These are phyloP conservation scores for Umbelopsis sp. DNA, from an alignment of 192 early-diverging fungal genomes.

Conservation along the genomic window DNA sequence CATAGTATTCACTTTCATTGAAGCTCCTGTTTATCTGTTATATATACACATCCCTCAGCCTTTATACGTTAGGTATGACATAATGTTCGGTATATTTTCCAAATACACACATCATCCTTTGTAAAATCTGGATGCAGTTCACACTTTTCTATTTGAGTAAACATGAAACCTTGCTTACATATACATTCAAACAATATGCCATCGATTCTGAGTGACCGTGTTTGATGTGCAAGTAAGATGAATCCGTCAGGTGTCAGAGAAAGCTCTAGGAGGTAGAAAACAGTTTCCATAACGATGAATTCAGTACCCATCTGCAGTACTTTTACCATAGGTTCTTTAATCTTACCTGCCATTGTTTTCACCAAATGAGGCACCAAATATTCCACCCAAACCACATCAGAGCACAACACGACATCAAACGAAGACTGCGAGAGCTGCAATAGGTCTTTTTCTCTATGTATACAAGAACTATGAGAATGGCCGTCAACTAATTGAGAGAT, in stretches of 20 bases:
- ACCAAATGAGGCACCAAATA: conserved; percentile 17
- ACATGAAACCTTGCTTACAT: background rate
- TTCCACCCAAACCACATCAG: conserved; percentile 24
- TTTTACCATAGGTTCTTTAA: too few species aligned
- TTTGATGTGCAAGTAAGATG: conserved; percentile 16
- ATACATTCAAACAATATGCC: background rate
- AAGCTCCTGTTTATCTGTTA: background rate
- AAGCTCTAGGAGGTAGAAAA: background rate
- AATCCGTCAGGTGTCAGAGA: background rate
- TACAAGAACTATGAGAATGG: background rate
- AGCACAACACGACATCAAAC: conserved; percentile 12
- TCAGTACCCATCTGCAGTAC: background rate
- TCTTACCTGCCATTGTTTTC: conserved; percentile 8
- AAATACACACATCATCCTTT: conserved; percentile 1
- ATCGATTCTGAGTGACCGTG: conserved; percentile 8
- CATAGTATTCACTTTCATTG: background rate
- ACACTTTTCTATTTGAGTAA: background rate
- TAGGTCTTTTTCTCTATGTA: background rate
- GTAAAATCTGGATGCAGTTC: conserved; percentile 6
- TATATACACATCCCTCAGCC: background rate
- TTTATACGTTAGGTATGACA: background rate
- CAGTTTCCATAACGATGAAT: background rate
- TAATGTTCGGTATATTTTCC: background rate
- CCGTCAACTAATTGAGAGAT: background rate
- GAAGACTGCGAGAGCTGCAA: background rate